Base-by-base conservation (phyloP, 1,139 yeast species). In the Blastobotrys proliferans region DNA sequence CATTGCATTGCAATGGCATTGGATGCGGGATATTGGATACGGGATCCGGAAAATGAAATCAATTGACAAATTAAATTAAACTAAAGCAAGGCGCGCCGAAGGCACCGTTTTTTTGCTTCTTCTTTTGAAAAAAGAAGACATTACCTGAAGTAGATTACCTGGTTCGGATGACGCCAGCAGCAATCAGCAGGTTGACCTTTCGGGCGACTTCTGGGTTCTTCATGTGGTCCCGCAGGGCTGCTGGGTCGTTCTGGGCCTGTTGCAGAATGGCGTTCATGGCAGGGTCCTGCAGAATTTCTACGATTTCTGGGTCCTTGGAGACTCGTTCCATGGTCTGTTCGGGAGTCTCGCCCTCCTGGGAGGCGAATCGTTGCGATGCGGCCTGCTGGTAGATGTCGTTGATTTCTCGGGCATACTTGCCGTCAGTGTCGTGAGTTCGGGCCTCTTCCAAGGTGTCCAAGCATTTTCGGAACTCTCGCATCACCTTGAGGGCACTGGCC, bases 161-260 rank as follows among this genome's bases (percentile, higher is more conserved):
- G 32, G 97, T 88, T 66, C 96, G 84, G 61, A 94, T 90, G 47
- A 94, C 87, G 63, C 99, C 99, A 25, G 98, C 97, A 46, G 97
- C 95, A 62, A 90, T 83, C 67, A 94, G 77, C 61, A 85, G 77
- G 64, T 85, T 84, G 59, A 94, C 81, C 79, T 92, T 94, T 66
- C 81, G 82, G 58, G 81, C 78, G 43, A 94, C 88, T 52, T 81
- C 94, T 28, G 98, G 97, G 68, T 92, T 94, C 73, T 79, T 85
- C 97, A 94, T 88, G 68, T 94, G 98, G 56, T 92, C 97, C 63
- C 86, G 94, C 56, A 94, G 76, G 38, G 98, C 97, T 41, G 95
- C 95, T 37, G 98, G 98, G 63, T 94, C 85, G 50, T 81, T 87
- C 66, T 84, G 86, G 16, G 97, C 98, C 70, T 94, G 98, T 53